phyloP scores from a whole-genome alignment of 2,329 filamentous ascomycete genomes.

The Cercospora zeina region DNA sequence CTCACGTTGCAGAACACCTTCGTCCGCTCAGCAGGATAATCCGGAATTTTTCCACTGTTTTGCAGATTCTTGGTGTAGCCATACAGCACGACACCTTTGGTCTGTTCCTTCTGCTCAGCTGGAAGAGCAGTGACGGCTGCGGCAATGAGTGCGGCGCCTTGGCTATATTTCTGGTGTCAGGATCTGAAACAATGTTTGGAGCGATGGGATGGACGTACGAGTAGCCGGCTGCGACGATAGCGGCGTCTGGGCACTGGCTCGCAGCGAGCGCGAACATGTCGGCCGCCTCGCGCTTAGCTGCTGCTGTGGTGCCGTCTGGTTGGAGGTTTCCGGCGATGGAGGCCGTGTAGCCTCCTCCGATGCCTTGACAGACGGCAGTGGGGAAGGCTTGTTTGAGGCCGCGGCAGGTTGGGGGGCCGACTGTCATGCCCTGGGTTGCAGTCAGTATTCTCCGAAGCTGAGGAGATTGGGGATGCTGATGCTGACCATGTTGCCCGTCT shows the following conservation, averaged over 20 bases:
- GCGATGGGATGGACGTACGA: conserved; percentile 16
- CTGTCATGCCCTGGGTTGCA: conserved; percentile 26
- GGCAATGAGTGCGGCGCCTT: conserved; percentile 45
- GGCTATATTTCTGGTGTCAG: conserved; percentile 32
- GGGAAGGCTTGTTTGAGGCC: conserved; percentile 31
- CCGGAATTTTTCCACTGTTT: conserved; percentile 41
- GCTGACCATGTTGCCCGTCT: conserved; percentile 54
- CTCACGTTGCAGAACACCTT: conserved; percentile 41
- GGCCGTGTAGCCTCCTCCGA: conserved; percentile 33
- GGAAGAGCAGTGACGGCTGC: conserved; percentile 38
- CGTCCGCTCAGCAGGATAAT: conserved; percentile 39
- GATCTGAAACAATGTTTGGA: not conserved
- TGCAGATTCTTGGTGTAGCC: conserved; percentile 46
- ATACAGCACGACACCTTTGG: conserved; percentile 45
- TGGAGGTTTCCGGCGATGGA: conserved; percentile 29
- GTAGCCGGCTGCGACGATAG: conserved; percentile 36
- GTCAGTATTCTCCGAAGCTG: not conserved
- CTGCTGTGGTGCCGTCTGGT: conserved; percentile 29
- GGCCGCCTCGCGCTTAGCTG: conserved; percentile 29
- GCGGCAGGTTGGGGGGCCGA: conserved; percentile 34
- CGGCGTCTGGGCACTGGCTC: conserved; percentile 34
- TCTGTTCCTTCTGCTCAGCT: conserved; percentile 33
- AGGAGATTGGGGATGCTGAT: not conserved
- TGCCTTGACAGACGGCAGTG: conserved; percentile 34
- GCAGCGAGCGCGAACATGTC: conserved; percentile 32